phyloP scores from a whole-genome alignment of 192 early-diverging fungal genomes.

The Linnemannia hyalina region DNA sequence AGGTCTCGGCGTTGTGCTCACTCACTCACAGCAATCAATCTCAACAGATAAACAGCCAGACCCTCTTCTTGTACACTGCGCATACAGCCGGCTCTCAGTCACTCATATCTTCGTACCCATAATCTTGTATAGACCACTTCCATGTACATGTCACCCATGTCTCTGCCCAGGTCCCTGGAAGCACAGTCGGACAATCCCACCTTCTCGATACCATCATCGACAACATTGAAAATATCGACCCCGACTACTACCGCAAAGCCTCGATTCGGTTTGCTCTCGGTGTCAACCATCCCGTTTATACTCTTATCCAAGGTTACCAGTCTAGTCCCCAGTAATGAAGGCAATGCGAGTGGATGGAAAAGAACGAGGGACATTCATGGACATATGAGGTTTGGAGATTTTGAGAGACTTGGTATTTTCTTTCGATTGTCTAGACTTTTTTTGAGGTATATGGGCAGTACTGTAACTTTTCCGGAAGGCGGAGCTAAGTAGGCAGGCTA shows the following conservation, averaged over 20 bases:
- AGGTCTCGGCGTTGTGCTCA: not conserved
- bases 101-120: not conserved
- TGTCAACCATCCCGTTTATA: slow-evolving; percentile 58
- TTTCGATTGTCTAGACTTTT: slow-evolving; percentile 5
- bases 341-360: not conserved
- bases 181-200: slow-evolving; percentile 78
- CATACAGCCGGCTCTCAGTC: not conserved
- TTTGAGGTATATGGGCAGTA: too few species aligned
- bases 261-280: slow-evolving; percentile 74
- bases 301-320: slow-evolving; percentile 13
- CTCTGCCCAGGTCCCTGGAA: slow-evolving; percentile 62
- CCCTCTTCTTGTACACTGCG: not conserved
- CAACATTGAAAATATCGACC: slow-evolving; percentile 73
- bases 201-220: slow-evolving; percentile 77
- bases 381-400: not conserved
- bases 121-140: slow-evolving; percentile 69
- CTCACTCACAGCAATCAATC: not conserved
- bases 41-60: not conserved
- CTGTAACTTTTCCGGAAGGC: not conserved
- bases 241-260: slow-evolving; percentile 75
- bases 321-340: not conserved
- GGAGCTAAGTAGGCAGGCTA: not conserved
- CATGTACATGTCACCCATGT: slow-evolving; percentile 85
- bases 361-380: not conserved
- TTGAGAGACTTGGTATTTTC: not conserved